A percentile compares a stretch with the other conserved stretches of the same genome.
These are phyloP conservation scores for Mucor indicus DNA, from an alignment of 371 early-diverging fungal species.

Conservation along the genomic window DNA sequence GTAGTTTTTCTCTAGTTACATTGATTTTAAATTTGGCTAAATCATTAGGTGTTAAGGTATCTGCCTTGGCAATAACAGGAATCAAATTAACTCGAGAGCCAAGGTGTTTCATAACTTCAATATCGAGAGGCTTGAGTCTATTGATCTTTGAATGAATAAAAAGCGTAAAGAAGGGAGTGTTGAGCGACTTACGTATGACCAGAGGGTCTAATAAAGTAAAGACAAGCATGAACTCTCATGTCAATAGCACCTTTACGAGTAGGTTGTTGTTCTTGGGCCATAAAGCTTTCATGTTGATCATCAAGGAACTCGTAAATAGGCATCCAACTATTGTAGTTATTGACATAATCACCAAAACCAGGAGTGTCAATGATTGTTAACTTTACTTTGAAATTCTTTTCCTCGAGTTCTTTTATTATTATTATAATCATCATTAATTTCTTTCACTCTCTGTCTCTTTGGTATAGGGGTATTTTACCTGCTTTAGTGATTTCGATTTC, in stretches of 20 bases:
- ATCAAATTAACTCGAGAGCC: conserved; percentile 83
- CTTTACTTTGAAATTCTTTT: conserved; percentile 75
- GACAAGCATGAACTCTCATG: conserved; percentile 79
- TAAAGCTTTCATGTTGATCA: conserved; percentile 88
- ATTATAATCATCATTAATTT: neutral
- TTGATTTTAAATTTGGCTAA: conserved; percentile 76
- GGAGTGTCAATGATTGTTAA: conserved; percentile 88
- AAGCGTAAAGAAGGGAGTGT: no score
- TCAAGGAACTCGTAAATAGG: conserved; percentile 79
- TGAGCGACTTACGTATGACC: conserved; percentile 74
- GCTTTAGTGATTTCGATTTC: conserved; percentile 71
- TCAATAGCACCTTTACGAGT: conserved; percentile 58
- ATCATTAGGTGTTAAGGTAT: conserved; percentile 75
- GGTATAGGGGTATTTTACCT: conserved; percentile 43
- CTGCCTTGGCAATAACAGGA: conserved; percentile 75
- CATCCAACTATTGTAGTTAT: conserved; percentile 66
- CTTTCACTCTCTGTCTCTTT: neutral
- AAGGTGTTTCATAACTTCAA: conserved; percentile 85
- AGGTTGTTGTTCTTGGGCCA: conserved; percentile 65
- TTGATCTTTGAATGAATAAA: neutral
- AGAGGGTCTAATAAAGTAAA: conserved; percentile 89
- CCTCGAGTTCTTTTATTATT: conserved; percentile 21
- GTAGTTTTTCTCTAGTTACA: conserved; percentile 25
- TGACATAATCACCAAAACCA: conserved; percentile 85
- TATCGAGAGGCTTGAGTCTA: conserved; percentile 84